A percentile compares a stretch with the other conserved stretches of the same genome.
These are phyloP conservation scores for Gymnopilus junonius DNA, from an alignment of 768 basidiomycete genomes.

Conservation along the genomic window DNA sequence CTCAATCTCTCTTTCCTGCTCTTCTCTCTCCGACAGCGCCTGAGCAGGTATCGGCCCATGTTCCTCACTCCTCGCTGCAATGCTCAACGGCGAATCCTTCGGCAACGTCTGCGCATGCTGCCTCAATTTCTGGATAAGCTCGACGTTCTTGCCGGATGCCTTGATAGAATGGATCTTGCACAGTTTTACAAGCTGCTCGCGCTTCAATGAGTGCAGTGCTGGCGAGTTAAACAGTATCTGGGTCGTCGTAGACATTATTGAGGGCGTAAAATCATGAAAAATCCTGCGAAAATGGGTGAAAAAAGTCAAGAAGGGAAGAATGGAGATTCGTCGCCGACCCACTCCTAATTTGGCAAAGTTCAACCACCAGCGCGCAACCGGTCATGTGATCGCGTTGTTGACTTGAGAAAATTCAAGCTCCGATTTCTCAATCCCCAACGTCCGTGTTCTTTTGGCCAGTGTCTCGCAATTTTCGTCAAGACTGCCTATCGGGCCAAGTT, in stretches of 20 bases:
- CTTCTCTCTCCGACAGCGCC: slow-evolving; percentile 27
- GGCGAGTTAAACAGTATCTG: slow-evolving; percentile 86
- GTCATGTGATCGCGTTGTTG: background rate
- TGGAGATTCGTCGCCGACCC: background rate
- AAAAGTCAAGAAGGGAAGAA: background rate
- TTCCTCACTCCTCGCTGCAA: slow-evolving; percentile 57
- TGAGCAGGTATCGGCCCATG: slow-evolving; percentile 21
- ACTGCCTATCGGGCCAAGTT: background rate
- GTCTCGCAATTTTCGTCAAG: background rate
- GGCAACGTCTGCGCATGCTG: slow-evolving; percentile 70
- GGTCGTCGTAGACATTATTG: slow-evolving; percentile 68
- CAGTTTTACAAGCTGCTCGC: slow-evolving; percentile 82
- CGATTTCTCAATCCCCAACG: background rate
- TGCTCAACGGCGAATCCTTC: slow-evolving; percentile 55
- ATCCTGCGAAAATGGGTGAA: background rate
- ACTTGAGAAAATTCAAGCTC: background rate
- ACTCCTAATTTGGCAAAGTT: background rate
- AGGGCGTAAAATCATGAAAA: slow-evolving; percentile 8
- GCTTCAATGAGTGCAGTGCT: slow-evolving; percentile 80
- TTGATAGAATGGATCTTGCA: slow-evolving; percentile 86
- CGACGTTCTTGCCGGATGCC: slow-evolving; percentile 78
- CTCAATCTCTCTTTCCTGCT: slow-evolving; percentile 29
- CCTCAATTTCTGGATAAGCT: slow-evolving; percentile 72
- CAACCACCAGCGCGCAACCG: background rate
- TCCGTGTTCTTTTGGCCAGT: background rate